These are phyloP conservation scores for Teratosphaeria gauchensis DNA, from an alignment of 2,329 filamentous ascomycete genomes.

Conservation along the genomic window DNA sequence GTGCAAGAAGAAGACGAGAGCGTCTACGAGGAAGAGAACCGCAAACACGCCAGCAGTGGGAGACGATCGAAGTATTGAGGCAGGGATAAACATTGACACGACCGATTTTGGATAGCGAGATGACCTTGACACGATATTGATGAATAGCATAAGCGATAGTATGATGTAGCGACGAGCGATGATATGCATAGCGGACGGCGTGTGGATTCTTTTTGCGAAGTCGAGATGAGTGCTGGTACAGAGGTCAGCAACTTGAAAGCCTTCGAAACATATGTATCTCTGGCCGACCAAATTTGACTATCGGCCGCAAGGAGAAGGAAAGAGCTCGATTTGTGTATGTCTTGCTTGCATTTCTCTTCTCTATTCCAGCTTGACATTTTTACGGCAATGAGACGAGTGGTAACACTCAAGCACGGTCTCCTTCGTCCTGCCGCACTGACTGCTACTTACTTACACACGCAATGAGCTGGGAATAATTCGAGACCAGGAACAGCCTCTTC, in stretches of 20 bases:
- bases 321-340: too few relatives aligned
- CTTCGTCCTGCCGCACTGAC: too few relatives aligned
- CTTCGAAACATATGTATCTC: not conserved
- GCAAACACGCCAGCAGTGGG: constrained; percentile 1
- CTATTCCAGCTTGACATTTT: too few relatives aligned
- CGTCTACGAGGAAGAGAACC: constrained; percentile 8
- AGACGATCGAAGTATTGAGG: constrained; percentile 9
- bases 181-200: not conserved
- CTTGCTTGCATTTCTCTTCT: too few relatives aligned
- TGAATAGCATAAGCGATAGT: not conserved
- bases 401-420: too few relatives aligned
- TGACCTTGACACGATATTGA: not conserved
- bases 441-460: too few relatives aligned
- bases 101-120: not conserved
- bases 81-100: not conserved
- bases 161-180: not conserved
- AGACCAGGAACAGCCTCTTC: too few relatives aligned
- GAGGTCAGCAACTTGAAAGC: not conserved
- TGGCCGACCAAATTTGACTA: not conserved
- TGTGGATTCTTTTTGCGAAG: not conserved
- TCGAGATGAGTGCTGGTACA: not conserved
- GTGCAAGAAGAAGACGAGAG: constrained; percentile 10
- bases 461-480: too few relatives aligned
- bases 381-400: too few relatives aligned
- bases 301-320: not conserved